Evolutionary conservation across 2,329 filamentous ascomycete species (phyloP).

Genomic region (Harringtonia lauricola): DNA sequence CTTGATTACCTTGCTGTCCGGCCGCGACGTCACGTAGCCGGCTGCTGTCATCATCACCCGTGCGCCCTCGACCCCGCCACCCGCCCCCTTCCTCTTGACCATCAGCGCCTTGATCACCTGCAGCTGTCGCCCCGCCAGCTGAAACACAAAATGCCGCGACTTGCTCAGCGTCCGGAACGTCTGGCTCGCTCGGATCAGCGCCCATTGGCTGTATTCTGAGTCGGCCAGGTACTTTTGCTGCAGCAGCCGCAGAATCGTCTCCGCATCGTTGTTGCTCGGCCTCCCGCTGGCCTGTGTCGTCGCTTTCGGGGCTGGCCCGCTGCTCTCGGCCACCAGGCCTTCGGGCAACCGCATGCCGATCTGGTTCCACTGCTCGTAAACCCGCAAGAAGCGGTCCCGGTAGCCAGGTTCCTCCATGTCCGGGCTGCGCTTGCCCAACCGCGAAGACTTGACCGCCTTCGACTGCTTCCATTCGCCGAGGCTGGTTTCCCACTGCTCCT

Average conservation of each 20-base stretch:
- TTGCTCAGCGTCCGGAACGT: conserved; percentile 25
- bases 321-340: not conserved
- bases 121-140: conserved; percentile 36
- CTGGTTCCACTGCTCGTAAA: conserved; percentile 29
- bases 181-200: conserved; percentile 37
- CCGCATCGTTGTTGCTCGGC: conserved; percentile 13
- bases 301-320: not conserved
- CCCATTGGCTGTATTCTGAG: conserved; percentile 28
- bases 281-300: too few species aligned
- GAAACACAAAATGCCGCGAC: conserved; percentile 32
- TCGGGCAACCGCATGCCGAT: conserved; percentile 24
- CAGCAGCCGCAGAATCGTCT: conserved; percentile 22
- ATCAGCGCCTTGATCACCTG: conserved; percentile 31
- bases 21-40: conserved; percentile 24
- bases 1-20: conserved; percentile 20
- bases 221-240: conserved; percentile 15
- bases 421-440: conserved; percentile 5
- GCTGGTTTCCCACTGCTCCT: conserved; percentile 20
- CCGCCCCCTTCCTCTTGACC: conserved; percentile 2
- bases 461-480: not conserved
- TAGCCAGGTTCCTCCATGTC: conserved; percentile 11
- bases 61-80: conserved; percentile 11
- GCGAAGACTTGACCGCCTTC: not conserved
- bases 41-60: conserved; percentile 22
- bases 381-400: conserved; percentile 18